A percentile compares a stretch with the other conserved stretches of the same genome.
These are phyloP conservation scores for Lycium barbarum DNA, from an alignment of 257 asterid genomes.

Conservation along the genomic window DNA sequence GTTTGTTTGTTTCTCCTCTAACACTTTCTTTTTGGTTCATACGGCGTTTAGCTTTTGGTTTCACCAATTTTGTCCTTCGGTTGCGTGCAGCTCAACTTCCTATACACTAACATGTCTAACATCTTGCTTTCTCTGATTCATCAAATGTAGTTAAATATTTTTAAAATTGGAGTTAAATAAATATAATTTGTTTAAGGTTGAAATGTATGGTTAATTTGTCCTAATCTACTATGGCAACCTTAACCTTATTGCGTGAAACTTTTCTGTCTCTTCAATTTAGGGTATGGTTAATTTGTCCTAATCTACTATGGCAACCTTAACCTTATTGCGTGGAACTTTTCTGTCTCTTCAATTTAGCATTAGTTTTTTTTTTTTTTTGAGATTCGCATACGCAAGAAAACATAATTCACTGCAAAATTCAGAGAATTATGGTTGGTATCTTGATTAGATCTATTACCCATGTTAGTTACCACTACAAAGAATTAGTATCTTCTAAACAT, in stretches of 20 bases:
- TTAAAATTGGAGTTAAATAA: not conserved
- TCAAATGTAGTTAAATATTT: not conserved
- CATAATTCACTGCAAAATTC: not conserved
- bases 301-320: not conserved
- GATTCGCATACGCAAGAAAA: not conserved
- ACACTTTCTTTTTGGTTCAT: not conserved
- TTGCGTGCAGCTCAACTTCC: conserved; percentile 7
- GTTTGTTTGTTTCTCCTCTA: not conserved
- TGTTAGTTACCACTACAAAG: not conserved
- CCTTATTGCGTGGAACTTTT: not conserved
- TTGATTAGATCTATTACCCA: not conserved
- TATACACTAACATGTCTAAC: not conserved
- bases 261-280: conserved; percentile 6
- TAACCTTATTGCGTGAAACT: not conserved
- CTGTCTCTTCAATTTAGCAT: not conserved
- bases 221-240: not conserved
- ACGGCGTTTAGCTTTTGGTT: not conserved
- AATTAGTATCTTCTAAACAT: not conserved
- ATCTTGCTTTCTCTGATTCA: not conserved
- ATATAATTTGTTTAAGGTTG: not conserved
- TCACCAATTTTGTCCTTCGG: not conserved
- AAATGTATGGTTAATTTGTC: not conserved
- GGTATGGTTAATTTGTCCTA: not conserved
- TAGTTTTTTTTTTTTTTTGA: not conserved
- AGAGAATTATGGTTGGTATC: not conserved